Conservation (phyloP, 176 grass and related monocot species). For the Poa pratensis region DNA sequence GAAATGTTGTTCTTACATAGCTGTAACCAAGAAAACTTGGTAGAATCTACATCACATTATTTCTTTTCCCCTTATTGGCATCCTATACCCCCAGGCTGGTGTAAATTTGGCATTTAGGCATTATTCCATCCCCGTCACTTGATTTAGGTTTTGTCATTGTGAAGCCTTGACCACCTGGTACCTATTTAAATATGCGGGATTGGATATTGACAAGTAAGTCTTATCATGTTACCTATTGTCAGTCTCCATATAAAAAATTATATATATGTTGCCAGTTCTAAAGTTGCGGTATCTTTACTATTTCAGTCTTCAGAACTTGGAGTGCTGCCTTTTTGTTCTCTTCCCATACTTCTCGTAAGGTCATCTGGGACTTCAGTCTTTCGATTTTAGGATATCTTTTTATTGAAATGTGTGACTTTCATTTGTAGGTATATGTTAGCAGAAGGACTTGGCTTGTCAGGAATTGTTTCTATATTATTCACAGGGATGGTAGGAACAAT, state of each 20-base stretch:
- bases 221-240: constrained; percentile 20
- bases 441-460: constrained; percentile 97
- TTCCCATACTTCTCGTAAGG: constrained; percentile 99
- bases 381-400: constrained; percentile 27
- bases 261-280: constrained; percentile 31
- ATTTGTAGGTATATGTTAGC: constrained; percentile 95
- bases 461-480: constrained; percentile 99
- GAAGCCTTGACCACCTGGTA: constrained; percentile 78
- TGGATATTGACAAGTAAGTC: constrained; percentile 97
- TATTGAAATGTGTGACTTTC: constrained; percentile 29
- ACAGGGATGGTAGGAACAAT: constrained; percentile 86
- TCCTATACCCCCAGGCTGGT: background rate
- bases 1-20: background rate
- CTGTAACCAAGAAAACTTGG: background rate
- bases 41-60: constrained; percentile 5
- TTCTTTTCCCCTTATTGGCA: background rate
- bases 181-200: constrained; percentile 99
- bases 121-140: constrained; percentile 18
- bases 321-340: constrained; percentile 98
- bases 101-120: constrained; percentile 16
- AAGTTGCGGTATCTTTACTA: constrained; percentile 35
- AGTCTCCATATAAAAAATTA: constrained; percentile 7
- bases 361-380: constrained; percentile 24
- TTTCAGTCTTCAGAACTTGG: constrained; percentile 96
- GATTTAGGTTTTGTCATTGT: constrained; percentile 41